Conservation (phyloP, 1,139 yeast species). For the Taphrina communis region DNA sequence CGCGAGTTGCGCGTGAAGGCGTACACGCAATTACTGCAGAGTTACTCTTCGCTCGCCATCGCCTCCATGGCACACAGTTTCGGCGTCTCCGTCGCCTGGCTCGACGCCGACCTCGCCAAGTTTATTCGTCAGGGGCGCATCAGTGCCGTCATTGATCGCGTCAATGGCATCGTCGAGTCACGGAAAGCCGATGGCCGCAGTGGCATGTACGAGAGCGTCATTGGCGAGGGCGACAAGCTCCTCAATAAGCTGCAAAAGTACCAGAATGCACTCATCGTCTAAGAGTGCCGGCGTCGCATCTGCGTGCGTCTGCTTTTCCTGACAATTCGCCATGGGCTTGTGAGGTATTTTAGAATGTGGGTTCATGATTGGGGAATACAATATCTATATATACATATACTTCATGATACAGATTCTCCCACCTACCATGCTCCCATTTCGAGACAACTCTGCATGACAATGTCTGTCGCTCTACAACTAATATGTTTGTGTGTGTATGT, state of each 20-base stretch:
- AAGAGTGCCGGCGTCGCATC: not conserved
- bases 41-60: slow-evolving; percentile 86
- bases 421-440: too few species aligned
- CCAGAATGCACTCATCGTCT: slow-evolving; percentile 82
- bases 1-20: slow-evolving; percentile 96
- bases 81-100: slow-evolving; percentile 82
- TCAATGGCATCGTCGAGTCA: slow-evolving; percentile 93
- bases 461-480: too few species aligned
- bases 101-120: slow-evolving; percentile 76
- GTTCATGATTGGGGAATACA: not conserved
- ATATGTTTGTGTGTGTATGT: too few species aligned
- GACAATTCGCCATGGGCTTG: too few species aligned
- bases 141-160: slow-evolving; percentile 94
- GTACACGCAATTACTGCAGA: slow-evolving; percentile 89
- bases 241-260: slow-evolving; percentile 94
- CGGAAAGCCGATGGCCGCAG: slow-evolving; percentile 96
- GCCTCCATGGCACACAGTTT: slow-evolving; percentile 94
- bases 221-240: slow-evolving; percentile 90
- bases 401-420: too few species aligned
- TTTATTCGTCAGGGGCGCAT: slow-evolving; percentile 92
- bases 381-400: not conserved
- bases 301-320: too few species aligned
- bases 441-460: too few species aligned
- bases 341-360: too few species aligned
- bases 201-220: slow-evolving; percentile 84